phyloP scores from a whole-genome alignment of 352 stramenopile species.

The Phytophthora hybrid region DNA sequence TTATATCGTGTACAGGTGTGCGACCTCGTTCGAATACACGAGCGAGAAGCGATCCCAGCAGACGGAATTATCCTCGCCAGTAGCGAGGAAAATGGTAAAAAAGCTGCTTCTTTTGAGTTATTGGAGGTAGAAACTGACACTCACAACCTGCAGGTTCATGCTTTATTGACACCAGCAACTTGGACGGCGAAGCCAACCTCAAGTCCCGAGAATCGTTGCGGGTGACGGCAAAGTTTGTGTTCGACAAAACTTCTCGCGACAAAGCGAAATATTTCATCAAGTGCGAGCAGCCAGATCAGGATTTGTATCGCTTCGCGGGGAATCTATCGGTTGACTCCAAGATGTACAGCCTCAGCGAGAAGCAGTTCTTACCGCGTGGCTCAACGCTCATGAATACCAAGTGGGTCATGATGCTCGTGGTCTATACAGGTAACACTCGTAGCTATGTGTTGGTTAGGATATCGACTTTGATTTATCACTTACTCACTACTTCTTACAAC shows the following conservation, averaged over 20 bases:
- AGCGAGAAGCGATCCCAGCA: constrained; percentile 90
- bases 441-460: neutral
- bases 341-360: constrained; percentile 74
- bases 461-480: neutral
- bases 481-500: neutral
- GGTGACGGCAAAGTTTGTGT: constrained; percentile 47
- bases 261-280: constrained; percentile 72
- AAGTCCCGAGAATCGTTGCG: constrained; percentile 68
- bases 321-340: constrained; percentile 71
- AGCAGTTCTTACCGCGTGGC: constrained; percentile 78
- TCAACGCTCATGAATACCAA: constrained; percentile 87
- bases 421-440: constrained; percentile 63
- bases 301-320: constrained; percentile 82
- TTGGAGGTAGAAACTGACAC: neutral
- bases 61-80: constrained; percentile 92
- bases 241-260: constrained; percentile 42
- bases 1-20: constrained; percentile 58
- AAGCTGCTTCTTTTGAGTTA: neutral
- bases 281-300: constrained; percentile 80
- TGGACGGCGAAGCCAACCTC: constrained; percentile 84
- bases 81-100: constrained; percentile 77
- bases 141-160: constrained; percentile 51
- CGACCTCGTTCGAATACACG: constrained; percentile 85
- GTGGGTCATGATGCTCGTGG: constrained; percentile 70
- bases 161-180: constrained; percentile 86